phyloP scores from a whole-genome alignment of 2,329 filamentous ascomycete species.

The Xylariaceae sp. region DNA sequence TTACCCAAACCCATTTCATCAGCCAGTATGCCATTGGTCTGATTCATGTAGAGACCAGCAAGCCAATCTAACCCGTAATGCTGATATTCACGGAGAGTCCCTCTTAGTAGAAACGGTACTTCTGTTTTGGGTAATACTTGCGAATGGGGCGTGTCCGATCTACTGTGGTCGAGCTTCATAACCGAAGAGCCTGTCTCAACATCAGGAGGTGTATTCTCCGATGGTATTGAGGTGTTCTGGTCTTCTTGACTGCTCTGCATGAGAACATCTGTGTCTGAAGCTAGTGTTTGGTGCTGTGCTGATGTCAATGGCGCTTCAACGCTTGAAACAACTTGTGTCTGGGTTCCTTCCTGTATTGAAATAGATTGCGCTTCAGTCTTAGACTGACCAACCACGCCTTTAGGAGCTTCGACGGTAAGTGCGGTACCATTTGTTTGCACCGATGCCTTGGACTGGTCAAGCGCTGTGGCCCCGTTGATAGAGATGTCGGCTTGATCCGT shows the following conservation, averaged over 20 bases:
- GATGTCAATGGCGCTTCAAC: conserved; percentile 24
- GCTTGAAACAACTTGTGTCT: conserved; percentile 17
- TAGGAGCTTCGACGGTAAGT: neutral
- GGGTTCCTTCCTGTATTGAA: neutral
- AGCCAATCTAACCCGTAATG: conserved; percentile 98
- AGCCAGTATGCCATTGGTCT: conserved; percentile 91
- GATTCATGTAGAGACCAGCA: conserved; percentile 83
- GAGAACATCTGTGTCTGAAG: conserved; percentile 40
- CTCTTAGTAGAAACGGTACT: conserved; percentile 78
- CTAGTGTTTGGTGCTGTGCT: conserved; percentile 30
- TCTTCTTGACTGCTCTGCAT: conserved; percentile 41
- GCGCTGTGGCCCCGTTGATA: neutral
- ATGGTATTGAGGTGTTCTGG: conserved; percentile 44
- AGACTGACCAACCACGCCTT: neutral
- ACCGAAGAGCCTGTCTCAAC: conserved; percentile 39
- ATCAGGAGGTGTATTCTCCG: conserved; percentile 50
- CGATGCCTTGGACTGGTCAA: no score
- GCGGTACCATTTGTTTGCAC: neutral
- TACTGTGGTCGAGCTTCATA: conserved; percentile 33
- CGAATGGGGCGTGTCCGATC: conserved; percentile 34
- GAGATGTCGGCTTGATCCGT: neutral
- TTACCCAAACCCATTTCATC: conserved; percentile 99
- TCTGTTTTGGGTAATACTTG: conserved; percentile 56
- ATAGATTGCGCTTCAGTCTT: neutral
- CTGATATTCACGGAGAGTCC: conserved; percentile 90